Base-by-base conservation (phyloP, 2,329 filamentous ascomycete species). In the Arachnomyces sp. region DNA sequence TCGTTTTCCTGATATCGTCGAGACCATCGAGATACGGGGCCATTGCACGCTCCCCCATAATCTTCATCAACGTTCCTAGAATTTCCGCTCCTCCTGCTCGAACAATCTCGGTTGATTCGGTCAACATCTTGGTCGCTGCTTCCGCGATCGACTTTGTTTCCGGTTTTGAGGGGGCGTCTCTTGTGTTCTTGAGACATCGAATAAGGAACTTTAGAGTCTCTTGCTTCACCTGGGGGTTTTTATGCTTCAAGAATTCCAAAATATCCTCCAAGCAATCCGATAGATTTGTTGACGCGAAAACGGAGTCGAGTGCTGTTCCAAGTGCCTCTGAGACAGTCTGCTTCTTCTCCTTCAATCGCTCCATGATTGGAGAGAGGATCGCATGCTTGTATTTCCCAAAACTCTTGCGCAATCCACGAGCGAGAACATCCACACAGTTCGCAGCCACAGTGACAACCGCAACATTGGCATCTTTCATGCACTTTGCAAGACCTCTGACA, bases 381-480 rank as follows among this genome's bases (percentile, higher is more conserved):
- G 72, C 76, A 2, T 81, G 71, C 39, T 89, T 80, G 59, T 98
- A 87, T 63, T 84, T 94, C 39, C 68, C 72, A 58, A 94, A 98
- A 16, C 73, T 67, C 52, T 77, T 81, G 33, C 86, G 81, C 45
- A 98, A 60, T 36, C 92, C 92, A 54, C 86, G 92, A 34, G 89
- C 90, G 17, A 98, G 69, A 18, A 84, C 75, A 55, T 96, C 89
- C 28, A 95, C 83, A 63, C 90, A 94, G 54, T 93, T 89, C 2
- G 90, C 92, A 4, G 93, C 90, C 48, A 92, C 82, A 2, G 84
- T 92, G 14, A 95, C 92, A 36, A 96, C 92, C 4, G 86, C 83
- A 50, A 98, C 83, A 57, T 98, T 98, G 52, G 93, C 92, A 53
- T 98, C 93, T 64, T 98, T 98, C 92, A 98, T 98, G 53, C 79